Evolutionary conservation across 176 grass and related monocot species (phyloP).

Genomic region (Musa schizocarpa): DNA sequence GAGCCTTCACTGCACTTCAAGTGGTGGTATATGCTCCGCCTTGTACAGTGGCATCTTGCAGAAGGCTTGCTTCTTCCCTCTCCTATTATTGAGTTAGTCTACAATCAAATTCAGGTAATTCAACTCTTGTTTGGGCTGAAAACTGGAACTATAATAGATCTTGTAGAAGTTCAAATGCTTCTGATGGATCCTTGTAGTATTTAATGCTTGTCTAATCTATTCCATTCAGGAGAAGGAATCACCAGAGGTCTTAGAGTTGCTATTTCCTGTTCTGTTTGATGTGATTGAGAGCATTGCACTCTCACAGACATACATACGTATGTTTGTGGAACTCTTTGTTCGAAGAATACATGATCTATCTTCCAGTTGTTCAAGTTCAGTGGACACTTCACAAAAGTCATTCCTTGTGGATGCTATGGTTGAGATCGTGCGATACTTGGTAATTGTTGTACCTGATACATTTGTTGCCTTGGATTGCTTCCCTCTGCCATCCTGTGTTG

Average conservation of each 20-base stretch:
- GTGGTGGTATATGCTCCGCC: constrained; percentile 87
- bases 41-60: constrained; percentile 85
- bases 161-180: constrained; percentile 18
- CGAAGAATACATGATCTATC: constrained; percentile 52
- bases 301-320: constrained; percentile 77
- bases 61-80: constrained; percentile 79
- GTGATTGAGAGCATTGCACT: constrained; percentile 65
- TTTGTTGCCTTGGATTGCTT: constrained; percentile 99
- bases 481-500: constrained; percentile 69
- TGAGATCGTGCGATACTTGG: constrained; percentile 77
- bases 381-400: constrained; percentile 45
- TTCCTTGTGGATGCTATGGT: constrained; percentile 53
- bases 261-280: constrained; percentile 63
- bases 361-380: constrained; percentile 23
- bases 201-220: constrained; percentile 6
- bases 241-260: constrained; percentile 70
- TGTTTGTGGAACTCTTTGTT: constrained; percentile 63
- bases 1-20: constrained; percentile 66
- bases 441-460: constrained; percentile 75
- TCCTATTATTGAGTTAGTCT: constrained; percentile 64
- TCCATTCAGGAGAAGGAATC: constrained; percentile 77
- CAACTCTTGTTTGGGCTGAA: constrained; percentile 1
- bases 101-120: constrained; percentile 72
- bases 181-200: background rate
- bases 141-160: background rate